Evolutionary conservation across 108 stramenopile species (phyloP).

Genomic region (Nitzschia sp.): DNA sequence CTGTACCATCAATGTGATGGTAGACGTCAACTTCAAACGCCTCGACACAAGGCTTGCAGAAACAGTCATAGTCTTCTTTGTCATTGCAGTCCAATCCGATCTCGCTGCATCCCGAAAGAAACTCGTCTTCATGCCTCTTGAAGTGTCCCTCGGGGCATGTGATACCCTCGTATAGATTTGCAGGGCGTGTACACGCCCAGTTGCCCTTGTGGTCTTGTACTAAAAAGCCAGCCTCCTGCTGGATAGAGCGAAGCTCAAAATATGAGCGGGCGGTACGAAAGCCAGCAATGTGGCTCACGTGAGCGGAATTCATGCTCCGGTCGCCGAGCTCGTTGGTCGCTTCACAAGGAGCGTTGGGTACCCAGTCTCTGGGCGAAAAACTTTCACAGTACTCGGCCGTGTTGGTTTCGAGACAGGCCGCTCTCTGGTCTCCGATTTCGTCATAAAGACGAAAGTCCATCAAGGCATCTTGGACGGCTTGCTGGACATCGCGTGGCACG

Average conservation of each 20-base stretch:
- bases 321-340: slow-evolving; percentile 5
- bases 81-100: slow-evolving; percentile 4
- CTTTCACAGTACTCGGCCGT: not conserved
- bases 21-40: slow-evolving; percentile 40
- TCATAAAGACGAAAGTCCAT: slow-evolving; percentile 3
- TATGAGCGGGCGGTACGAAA: slow-evolving; percentile 32
- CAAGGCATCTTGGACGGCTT: slow-evolving; percentile 37
- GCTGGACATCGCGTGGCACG: slow-evolving; percentile 21
- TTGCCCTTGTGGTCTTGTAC: not conserved
- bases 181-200: slow-evolving; percentile 24
- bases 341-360: slow-evolving; percentile 8
- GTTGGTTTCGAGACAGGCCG: not conserved
- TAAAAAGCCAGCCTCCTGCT: slow-evolving; percentile 31
- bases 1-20: not conserved
- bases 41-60: slow-evolving; percentile 36
- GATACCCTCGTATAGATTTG: slow-evolving; percentile 35
- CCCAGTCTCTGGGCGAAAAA: not conserved
- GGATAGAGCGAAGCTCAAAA: slow-evolving; percentile 34
- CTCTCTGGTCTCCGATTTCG: not conserved
- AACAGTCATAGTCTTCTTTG: slow-evolving; percentile 15
- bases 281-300: slow-evolving; percentile 21
- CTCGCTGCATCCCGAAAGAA: not conserved
- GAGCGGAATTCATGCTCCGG: not conserved
- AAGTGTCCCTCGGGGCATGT: slow-evolving; percentile 24
- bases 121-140: not conserved